phyloP scores from a whole-genome alignment of 2,329 filamentous ascomycete species.

The Fusarium sp. region DNA sequence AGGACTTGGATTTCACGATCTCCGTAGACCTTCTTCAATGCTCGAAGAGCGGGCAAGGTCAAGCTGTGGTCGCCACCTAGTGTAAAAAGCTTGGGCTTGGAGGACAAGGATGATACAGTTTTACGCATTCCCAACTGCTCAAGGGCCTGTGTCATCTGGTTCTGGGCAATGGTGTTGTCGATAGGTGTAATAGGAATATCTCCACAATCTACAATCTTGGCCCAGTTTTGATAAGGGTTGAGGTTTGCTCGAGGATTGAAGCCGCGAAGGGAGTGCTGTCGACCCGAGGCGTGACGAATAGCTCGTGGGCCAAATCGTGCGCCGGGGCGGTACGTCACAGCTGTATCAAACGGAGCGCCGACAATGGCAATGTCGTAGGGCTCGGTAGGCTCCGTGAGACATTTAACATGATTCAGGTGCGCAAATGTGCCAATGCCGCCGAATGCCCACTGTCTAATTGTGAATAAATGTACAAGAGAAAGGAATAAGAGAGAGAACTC shows the following conservation, averaged over 20 bases:
- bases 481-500: conserved; percentile 38
- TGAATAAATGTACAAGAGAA: not conserved
- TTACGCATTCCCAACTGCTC: conserved; percentile 69
- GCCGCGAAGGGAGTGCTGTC: conserved; percentile 82
- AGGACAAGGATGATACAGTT: conserved; percentile 52
- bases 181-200: conserved; percentile 90
- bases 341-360: conserved; percentile 80
- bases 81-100: conserved; percentile 70
- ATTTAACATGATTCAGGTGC: conserved; percentile 76
- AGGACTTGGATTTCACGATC: conserved; percentile 72
- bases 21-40: conserved; percentile 71
- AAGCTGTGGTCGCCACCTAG: conserved; percentile 81
- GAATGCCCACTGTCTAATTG: conserved; percentile 60
- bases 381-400: conserved; percentile 71
- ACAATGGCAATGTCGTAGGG: conserved; percentile 78
- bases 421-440: conserved; percentile 81
- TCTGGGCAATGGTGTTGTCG: conserved; percentile 83
- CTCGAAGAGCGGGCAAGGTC: conserved; percentile 75
- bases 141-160: conserved; percentile 87
- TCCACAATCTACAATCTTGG: conserved; percentile 87
- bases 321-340: conserved; percentile 70
- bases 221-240: conserved; percentile 87
- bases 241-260: conserved; percentile 83
- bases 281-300: conserved; percentile 84
- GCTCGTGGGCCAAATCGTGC: conserved; percentile 88